phyloP scores from a whole-genome alignment of 345 rosid genomes.

The Boechera divaricarpa region DNA sequence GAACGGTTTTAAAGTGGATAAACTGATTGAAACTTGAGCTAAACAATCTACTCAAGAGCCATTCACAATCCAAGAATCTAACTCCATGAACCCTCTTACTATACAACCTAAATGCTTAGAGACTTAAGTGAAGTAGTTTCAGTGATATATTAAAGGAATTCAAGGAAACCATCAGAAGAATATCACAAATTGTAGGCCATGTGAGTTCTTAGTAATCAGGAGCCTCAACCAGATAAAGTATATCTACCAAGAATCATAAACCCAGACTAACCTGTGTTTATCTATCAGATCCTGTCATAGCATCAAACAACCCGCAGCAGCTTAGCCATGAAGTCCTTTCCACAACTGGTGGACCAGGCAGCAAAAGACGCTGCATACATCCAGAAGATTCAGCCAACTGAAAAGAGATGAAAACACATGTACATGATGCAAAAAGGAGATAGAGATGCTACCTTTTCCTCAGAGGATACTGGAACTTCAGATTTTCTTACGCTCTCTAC shows the following conservation, averaged over 20 bases:
- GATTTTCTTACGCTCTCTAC: slow-evolving; percentile 43
- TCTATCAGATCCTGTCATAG: slow-evolving; percentile 61
- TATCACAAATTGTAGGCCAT: slow-evolving; percentile 4
- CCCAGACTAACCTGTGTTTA: slow-evolving; percentile 59
- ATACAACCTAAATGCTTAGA: slow-evolving; percentile 7
- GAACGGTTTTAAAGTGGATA: not conserved
- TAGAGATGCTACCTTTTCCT: slow-evolving; percentile 62
- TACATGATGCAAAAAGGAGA: slow-evolving; percentile 19
- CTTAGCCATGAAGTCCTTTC: slow-evolving; percentile 63
- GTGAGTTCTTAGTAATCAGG: slow-evolving; percentile 1
- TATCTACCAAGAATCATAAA: slow-evolving; percentile 19
- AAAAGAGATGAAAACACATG: slow-evolving; percentile 23
- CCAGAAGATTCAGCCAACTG: slow-evolving; percentile 25
- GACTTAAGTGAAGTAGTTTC: slow-evolving; percentile 1
- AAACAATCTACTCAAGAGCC: slow-evolving; percentile 12
- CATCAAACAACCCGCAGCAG: slow-evolving; percentile 94
- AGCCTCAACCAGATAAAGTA: slow-evolving; percentile 17
- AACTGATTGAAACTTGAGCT: slow-evolving; percentile 6
- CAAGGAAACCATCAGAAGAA: slow-evolving; percentile 19
- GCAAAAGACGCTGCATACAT: slow-evolving; percentile 57
- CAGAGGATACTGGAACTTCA: slow-evolving; percentile 43
- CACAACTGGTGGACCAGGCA: slow-evolving; percentile 51
- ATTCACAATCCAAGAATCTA: slow-evolving; percentile 8
- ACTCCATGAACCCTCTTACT: slow-evolving; percentile 13
- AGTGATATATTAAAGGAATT: not conserved